Base-by-base conservation (phyloP, 768 basidiomycete genomes). In the Coprinopsis cinerea region DNA sequence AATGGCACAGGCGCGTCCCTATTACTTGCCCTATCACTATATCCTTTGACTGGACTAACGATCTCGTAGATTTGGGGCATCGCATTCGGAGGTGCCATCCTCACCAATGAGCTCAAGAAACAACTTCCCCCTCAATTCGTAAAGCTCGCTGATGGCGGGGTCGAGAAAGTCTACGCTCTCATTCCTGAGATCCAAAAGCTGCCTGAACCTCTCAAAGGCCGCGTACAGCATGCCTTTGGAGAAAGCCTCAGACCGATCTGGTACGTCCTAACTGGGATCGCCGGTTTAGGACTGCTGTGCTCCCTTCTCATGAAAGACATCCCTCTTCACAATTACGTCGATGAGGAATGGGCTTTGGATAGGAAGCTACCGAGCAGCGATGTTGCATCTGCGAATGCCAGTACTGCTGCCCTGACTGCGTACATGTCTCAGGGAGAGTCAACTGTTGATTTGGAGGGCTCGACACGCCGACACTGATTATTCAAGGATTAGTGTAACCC, bases 21-120 rank as follows among this genome's bases (percentile, higher is more conserved):
- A 7, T 7, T 32, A 32, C 30, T 32, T 23, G 14, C 45, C 40
- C 41, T 17, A 28, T 7, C 14, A 23, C 3, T 22, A 22, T 11
- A 2, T 24, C 9, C 18, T 45, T 26, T 35, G 17, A 11, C 44
- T 11, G n/a, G 30, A 32, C 30, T 5, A 44, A 50, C 18, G 44
- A 42, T 28, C 6, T 25, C 44, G 10, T 59, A 79, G 70, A 65
- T 66, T 4, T 77, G 77, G 71, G 81, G 81, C 1, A 61, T 81
- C 51, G 68, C 75, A 0, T 72, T 83, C 48, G 74, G 74, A 1
- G 64, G 63, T 6, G 69, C 75, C 0, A 64, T 82, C 39, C 66
- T 83, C 11, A 73, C 80, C 52, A 83, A 80, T 60, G 53, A 74
- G 44, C 69, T 83, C 5, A 56, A 61, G 2, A 61, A 56, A 34